Evolutionary conservation across 345 rosid genomes (phyloP).

Genomic region (Moricandia arvensis): DNA sequence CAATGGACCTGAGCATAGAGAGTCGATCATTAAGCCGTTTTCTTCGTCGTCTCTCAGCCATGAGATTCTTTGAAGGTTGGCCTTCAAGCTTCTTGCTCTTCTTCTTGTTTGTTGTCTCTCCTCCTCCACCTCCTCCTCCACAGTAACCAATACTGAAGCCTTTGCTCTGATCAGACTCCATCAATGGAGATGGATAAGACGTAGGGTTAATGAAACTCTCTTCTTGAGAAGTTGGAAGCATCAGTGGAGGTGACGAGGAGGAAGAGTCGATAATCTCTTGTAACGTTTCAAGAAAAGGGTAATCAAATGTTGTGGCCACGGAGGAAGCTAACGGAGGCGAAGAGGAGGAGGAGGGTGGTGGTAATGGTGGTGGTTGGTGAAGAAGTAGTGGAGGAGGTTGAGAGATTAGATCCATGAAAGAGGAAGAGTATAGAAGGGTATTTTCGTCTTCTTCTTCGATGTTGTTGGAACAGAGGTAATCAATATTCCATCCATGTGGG

Average conservation of each 20-base stretch:
- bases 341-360: conserved; percentile 38
- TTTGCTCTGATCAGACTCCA: conserved; percentile 51
- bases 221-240: conserved; percentile 26
- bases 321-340: conserved; percentile 32
- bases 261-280: conserved; percentile 39
- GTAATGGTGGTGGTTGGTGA: conserved; percentile 38
- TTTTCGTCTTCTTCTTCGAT: conserved; percentile 36
- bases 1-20: conserved; percentile 89
- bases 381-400: conserved; percentile 37
- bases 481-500: conserved; percentile 52
- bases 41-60: conserved; percentile 89
- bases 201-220: conserved; percentile 5
- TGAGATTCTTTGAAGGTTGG: conserved; percentile 87
- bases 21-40: conserved; percentile 81
- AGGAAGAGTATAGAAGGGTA: conserved; percentile 22
- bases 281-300: conserved; percentile 45
- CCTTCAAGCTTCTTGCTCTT: conserved; percentile 68
- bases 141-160: conserved; percentile 45
- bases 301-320: conserved; percentile 39
- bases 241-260: conserved; percentile 40
- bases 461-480: conserved; percentile 47
- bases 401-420: conserved; percentile 43
- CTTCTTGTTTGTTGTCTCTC: conserved; percentile 36
- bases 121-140: conserved; percentile 30
- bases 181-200: conserved; percentile 44